Evolutionary conservation across 805 yeast genomes (phyloP), one percentile per base, ranked within the genome.

Genomic region (Metahyphopichia silvanorum): DNA sequence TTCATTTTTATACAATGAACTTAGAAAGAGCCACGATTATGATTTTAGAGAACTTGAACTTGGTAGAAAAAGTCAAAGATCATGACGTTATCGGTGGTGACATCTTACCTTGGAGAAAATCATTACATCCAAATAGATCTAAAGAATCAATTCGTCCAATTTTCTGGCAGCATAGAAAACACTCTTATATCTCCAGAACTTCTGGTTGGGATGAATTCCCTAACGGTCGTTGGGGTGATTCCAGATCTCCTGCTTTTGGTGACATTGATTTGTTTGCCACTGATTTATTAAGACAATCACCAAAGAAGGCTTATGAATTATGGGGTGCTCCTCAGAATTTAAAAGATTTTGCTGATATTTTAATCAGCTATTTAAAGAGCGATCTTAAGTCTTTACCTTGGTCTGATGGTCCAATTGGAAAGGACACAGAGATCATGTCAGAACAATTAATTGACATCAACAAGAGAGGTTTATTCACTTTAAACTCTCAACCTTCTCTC

Each of bases 171-270:
- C 84, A 87, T 58, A 78, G 97, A 66, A 89, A 89, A 50, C 84
- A 83, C 58, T 80, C 95, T 11, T 91, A 91, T 56, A 79, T 87
- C 40, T 76, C 87, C 29, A 75, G 98, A 58, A 91, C 97, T 6
- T 78, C 93, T 16, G 82, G 83, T 36, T 93, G 98, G 88, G 98
- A 93, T 63, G 98, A 93, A 59, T 93, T 91, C 53, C 98, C 98
- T 32, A 93, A 91, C 59, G 98, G 98, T 39, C 74, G 98, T 65
- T 93, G 96, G 89, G 98, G 98, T 50, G 97, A 93, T 57, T 86
- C 97, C 3, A 72, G 95, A 38, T 93, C 98, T 26, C 98, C 98
- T 4, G 98, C 98, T 2, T 89, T 84, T 62, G 96, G 95, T 49
- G 94, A 86, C 43, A 71, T 88, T 37, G 96, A 86, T 55, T 71